Base-by-base conservation (phyloP, 768 basidiomycete species). In the Mycena indigotica region DNA sequence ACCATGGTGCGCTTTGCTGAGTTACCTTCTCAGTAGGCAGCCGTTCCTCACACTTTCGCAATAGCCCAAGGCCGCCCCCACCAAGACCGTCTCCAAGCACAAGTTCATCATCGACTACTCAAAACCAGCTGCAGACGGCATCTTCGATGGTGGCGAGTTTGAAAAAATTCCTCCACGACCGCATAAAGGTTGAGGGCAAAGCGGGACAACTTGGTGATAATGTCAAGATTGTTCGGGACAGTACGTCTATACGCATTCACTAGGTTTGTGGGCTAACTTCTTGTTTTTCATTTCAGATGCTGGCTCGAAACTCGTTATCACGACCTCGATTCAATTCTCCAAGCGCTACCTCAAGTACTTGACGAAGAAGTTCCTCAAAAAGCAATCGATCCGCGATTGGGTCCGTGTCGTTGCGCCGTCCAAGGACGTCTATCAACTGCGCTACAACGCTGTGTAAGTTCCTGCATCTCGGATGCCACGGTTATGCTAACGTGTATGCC, bases 281-380 rank as follows among this genome's bases (percentile, higher is more conserved):
- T 63, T n/a, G 51, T 29, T 8, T 48, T 35, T 48, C 32, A 46
- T 50, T 17, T 30, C 30, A 53, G 56, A 21, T 61, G 90, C 86
- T 62, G 85, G 84, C 75, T 87, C 80, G 70, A 93, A 88, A 78
- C 83, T 98, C 73, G 89, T 86, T 55, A 85, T 98, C 65, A 86
- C 88, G 51, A 88, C 94, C 52, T 87, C 79, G 69, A 87, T 96
- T 72, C 87, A 93, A 55, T 89, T 98, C 78, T 98, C 96, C 50
- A 98, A 98, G 80, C 85, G 93, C 56, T 98, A 97, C 77, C 87
- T 98, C 73, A 98, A 98, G 78, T 99, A 98, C 79, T 82, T 98
- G 60, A 98, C 96, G 62, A 98, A 98, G 84, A 96, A 96, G 81
- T 95, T 93, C 84, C 83, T 98, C 77, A 98, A 98, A 85, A 97